Conservation (phyloP, 495 filamentous ascomycete species). For the Rostrohypoxylon terebratum region DNA sequence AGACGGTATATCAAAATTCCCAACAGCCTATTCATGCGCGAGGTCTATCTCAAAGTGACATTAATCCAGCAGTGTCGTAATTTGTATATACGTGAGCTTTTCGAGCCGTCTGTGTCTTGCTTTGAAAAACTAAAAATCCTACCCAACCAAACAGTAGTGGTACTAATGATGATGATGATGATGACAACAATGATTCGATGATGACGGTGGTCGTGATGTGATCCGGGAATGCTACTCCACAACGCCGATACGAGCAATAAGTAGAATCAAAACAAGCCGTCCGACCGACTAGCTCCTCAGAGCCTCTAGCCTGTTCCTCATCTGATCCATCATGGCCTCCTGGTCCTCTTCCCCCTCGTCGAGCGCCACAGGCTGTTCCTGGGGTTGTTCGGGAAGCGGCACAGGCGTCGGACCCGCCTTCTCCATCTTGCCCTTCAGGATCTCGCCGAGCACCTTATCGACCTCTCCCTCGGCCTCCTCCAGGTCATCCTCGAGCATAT, state of each 20-base stretch:
- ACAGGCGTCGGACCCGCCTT: constrained; percentile 70
- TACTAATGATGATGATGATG: not conserved
- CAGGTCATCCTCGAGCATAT: constrained; percentile 77
- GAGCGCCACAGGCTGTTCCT: constrained; percentile 62
- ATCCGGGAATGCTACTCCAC: constrained; percentile 39
- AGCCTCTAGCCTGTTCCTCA: constrained; percentile 90
- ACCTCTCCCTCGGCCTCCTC: constrained; percentile 91
- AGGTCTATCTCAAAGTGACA: constrained; percentile 8
- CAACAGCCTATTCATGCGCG: not conserved
- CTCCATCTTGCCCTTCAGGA: constrained; percentile 83
- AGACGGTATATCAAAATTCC: not conserved
- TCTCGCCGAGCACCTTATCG: constrained; percentile 90
- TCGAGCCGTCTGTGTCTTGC: constrained; percentile 11
- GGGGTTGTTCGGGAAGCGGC: constrained; percentile 66
- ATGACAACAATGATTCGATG: not conserved
- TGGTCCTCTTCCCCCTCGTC: constrained; percentile 86
- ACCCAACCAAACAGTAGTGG: constrained; percentile 24
- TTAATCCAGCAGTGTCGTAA: constrained; percentile 3
- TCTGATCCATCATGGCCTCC: constrained; percentile 89
- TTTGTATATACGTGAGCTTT: constrained; percentile 41
- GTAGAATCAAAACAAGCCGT: not conserved
- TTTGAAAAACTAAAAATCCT: constrained; percentile 7
- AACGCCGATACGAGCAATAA: constrained; percentile 44
- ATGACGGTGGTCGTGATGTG: constrained; percentile 34
- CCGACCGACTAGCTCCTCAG: constrained; percentile 77